A percentile compares a stretch with the other conserved stretches of the same genome.
phyloP scores from a whole-genome alignment of 2,329 filamentous ascomycete genomes.

The Penicillium sp. region DNA sequence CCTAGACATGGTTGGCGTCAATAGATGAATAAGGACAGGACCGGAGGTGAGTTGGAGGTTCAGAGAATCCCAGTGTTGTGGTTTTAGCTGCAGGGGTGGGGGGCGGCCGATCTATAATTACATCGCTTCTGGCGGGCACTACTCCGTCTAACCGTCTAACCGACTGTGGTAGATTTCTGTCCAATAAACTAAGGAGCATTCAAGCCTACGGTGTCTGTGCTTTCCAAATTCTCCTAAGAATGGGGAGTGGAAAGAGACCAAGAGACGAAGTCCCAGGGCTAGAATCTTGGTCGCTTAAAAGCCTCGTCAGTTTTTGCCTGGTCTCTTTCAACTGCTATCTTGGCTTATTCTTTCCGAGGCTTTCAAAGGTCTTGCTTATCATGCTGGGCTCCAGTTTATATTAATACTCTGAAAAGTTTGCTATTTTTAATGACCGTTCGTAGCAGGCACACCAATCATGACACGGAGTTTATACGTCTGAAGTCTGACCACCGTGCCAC shows the following conservation, averaged over 20 bases:
- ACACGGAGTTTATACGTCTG: neutral
- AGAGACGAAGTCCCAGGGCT: neutral
- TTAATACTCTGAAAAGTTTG: neutral
- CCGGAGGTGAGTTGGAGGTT: conserved; percentile 12
- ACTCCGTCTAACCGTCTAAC: conserved; percentile 4
- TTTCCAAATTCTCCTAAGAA: neutral
- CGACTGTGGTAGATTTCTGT: conserved; percentile 4
- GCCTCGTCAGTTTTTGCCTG: conserved; percentile 1
- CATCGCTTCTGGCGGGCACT: conserved; percentile 11
- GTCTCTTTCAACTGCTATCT: neutral
- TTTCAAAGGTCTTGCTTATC: neutral
- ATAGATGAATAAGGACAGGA: conserved; percentile 6
- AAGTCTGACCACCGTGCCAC: conserved; percentile 1
- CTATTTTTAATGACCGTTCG: conserved; percentile 6
- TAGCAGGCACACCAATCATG: conserved; percentile 7
- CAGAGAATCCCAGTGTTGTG: conserved; percentile 24
- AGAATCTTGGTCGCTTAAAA: neutral
- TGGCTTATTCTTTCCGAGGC: neutral
- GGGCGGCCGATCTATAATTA: conserved; percentile 26
- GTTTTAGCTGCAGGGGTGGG: conserved; percentile 28
- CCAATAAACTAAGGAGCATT: conserved; percentile 2
- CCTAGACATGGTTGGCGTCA: conserved; percentile 4
- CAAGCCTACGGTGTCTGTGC: conserved; percentile 8
- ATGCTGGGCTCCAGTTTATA: neutral
- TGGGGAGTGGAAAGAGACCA: neutral